These are phyloP conservation scores for Trichosporon faecale DNA, from an alignment of 1,284 basidiomycete species.

Conservation along the genomic window DNA sequence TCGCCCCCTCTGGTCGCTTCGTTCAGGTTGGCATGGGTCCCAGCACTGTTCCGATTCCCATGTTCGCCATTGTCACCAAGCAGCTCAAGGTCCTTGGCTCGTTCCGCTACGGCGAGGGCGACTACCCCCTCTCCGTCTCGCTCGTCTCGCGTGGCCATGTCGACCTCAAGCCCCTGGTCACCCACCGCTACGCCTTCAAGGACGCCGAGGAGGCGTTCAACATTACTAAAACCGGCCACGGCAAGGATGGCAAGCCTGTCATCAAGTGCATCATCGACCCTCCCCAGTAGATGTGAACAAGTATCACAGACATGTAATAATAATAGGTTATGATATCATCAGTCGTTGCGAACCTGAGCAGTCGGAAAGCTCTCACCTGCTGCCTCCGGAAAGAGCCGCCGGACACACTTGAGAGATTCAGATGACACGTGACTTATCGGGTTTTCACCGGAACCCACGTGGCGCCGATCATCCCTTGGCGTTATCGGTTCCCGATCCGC, in stretches of 20 bases:
- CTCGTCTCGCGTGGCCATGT: conserved; percentile 57
- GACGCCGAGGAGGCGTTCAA: conserved; percentile 58
- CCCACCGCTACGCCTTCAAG: conserved; percentile 60
- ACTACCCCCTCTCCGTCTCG: conserved; percentile 57
- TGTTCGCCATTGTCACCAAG: conserved; percentile 48
- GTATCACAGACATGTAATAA: neutral
- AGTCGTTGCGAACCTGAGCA: neutral
- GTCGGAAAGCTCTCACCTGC: too few species aligned
- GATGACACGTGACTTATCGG: neutral
- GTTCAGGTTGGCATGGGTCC: conserved; percentile 52
- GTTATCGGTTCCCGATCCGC: neutral
- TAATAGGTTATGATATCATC: neutral
- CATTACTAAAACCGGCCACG: conserved; percentile 63
- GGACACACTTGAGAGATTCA: too few species aligned
- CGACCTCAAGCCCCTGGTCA: conserved; percentile 57
- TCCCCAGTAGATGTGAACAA: conserved; percentile 29
- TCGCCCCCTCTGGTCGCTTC: conserved; percentile 60
- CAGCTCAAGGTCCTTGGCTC: conserved; percentile 48
- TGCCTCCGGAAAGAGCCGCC: too few species aligned
- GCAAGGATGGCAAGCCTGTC: conserved; percentile 57
- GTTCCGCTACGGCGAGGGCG: conserved; percentile 52
- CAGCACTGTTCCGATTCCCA: conserved; percentile 42
- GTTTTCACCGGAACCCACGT: conserved; percentile 1
- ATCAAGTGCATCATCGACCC: conserved; percentile 52
- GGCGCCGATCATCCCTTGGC: neutral